These are phyloP conservation scores for Colletotrichum sp. DNA, from an alignment of 2,329 filamentous ascomycete genomes.

Conservation along the genomic window DNA sequence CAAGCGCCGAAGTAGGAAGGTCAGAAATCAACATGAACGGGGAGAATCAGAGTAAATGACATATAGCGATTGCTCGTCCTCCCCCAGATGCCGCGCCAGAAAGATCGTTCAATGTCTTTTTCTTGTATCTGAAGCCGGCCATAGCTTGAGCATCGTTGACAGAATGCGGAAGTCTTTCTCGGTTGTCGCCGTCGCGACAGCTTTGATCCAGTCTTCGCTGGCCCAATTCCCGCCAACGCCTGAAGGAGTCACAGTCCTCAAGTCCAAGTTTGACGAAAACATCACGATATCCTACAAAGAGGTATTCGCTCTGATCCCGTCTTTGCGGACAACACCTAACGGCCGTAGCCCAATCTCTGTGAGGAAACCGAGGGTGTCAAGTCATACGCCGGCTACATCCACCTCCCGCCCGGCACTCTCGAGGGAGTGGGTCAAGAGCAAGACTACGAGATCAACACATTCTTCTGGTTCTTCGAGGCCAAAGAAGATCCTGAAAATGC, in stretches of 20 bases:
- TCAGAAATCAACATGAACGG: not conserved
- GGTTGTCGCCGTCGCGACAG: not conserved
- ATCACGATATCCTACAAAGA: slow-evolving; percentile 67
- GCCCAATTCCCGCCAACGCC: slow-evolving; percentile 28
- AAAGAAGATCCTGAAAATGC: slow-evolving; percentile 29
- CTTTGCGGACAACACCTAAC: not conserved
- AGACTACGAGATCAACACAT: slow-evolving; percentile 52
- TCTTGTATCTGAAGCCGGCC: not conserved
- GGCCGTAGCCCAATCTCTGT: slow-evolving; percentile 55
- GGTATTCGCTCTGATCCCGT: slow-evolving; percentile 30
- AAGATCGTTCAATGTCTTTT: not conserved
- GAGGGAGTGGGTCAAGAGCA: slow-evolving; percentile 40
- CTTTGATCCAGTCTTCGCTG: slow-evolving; percentile 31
- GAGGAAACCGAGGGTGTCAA: slow-evolving; percentile 60
- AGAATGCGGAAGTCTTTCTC: not conserved
- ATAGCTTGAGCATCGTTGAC: not conserved
- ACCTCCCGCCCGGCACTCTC: slow-evolving; percentile 45
- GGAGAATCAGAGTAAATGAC: not conserved
- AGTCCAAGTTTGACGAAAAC: slow-evolving; percentile 60
- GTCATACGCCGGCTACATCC: slow-evolving; percentile 67
- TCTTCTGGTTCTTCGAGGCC: slow-evolving; percentile 37
- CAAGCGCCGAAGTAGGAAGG: slow-evolving; percentile 10
- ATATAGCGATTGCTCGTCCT: not conserved
- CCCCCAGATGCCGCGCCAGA: not conserved
- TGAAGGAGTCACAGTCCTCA: slow-evolving; percentile 46